A percentile compares a stretch with the other conserved stretches of the same genome.
Conservation (phyloP, 202 grass and related monocot genomes). For the Hordeum pubiflorum region DNA sequence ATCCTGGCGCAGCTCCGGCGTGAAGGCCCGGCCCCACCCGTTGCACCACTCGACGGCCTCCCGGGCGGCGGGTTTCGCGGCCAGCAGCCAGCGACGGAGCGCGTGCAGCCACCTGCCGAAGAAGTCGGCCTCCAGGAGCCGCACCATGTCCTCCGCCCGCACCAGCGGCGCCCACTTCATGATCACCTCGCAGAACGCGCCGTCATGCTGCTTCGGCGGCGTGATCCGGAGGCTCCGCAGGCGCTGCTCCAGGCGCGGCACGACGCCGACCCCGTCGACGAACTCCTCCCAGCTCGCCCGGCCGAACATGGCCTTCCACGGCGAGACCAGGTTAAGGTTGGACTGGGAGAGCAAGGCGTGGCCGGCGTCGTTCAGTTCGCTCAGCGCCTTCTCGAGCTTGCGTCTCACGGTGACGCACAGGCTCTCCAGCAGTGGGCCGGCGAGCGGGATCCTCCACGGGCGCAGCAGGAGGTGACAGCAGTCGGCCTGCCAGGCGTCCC, state of each 20-base stretch:
- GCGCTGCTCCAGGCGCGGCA: conserved; percentile 30
- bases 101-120: conserved; percentile 43
- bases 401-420: conserved; percentile 29
- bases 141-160: conserved; percentile 36
- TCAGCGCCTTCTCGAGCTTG: conserved; percentile 46
- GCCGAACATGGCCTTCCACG: conserved; percentile 55
- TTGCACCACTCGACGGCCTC: conserved; percentile 47
- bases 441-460: conserved; percentile 48
- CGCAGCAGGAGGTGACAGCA: conserved; percentile 40
- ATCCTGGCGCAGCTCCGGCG: conserved; percentile 45
- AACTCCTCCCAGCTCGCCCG: conserved; percentile 41
- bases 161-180: conserved; percentile 47
- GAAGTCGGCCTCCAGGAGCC: conserved; percentile 49
- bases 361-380: conserved; percentile 20
- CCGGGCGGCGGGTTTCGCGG: not conserved
- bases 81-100: conserved; percentile 38
- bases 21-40: conserved; percentile 40
- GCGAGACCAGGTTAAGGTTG: conserved; percentile 29
- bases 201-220: conserved; percentile 28
- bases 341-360: not conserved
- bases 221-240: conserved; percentile 33
- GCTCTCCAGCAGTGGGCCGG: conserved; percentile 27
- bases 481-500: conserved; percentile 19
- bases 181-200: conserved; percentile 39
- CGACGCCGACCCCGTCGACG: conserved; percentile 8